Evolutionary conservation across 805 yeast species (phyloP).

Genomic region (Aciculoconidium aculeatum): DNA sequence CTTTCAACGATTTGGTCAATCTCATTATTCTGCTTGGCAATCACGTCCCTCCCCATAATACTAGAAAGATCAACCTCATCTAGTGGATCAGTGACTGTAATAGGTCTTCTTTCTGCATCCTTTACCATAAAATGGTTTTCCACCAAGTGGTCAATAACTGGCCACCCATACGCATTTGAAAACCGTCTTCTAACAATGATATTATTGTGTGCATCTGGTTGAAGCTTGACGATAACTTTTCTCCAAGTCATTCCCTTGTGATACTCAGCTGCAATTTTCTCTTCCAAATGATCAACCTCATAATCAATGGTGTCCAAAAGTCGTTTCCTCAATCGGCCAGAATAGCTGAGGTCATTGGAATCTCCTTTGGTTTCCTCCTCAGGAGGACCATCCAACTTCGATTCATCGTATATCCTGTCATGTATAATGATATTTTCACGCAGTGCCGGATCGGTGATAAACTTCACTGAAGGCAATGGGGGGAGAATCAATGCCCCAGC

Average conservation of each 20-base stretch:
- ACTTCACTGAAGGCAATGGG: constrained; percentile 68
- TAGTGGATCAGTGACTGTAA: constrained; percentile 2
- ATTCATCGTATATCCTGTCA: constrained; percentile 66
- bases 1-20: constrained; percentile 20
- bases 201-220: constrained; percentile 94
- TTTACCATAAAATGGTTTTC: constrained; percentile 49
- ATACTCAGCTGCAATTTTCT: constrained; percentile 83
- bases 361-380: constrained; percentile 2
- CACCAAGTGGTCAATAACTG: constrained; percentile 78
- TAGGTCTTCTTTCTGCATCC: constrained; percentile 12
- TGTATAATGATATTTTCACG: constrained; percentile 72
- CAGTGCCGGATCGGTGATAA: constrained; percentile 58
- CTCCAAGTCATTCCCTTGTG: constrained; percentile 84
- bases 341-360: constrained; percentile 4
- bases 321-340: constrained; percentile 14
- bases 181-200: constrained; percentile 83
- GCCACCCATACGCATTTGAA: constrained; percentile 95
- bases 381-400: constrained; percentile 48
- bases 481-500: constrained; percentile 75
- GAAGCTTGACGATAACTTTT: constrained; percentile 76
- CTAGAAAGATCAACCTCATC: constrained; percentile 22
- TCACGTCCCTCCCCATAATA: constrained; percentile 30
- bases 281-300: constrained; percentile 52
- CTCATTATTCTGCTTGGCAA: constrained; percentile 29
- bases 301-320: constrained; percentile 21